A percentile compares a stretch with the other conserved stretches of the same genome.
phyloP scores from a whole-genome alignment of 768 basidiomycete species.

The Pleurotus citrinopileatus region DNA sequence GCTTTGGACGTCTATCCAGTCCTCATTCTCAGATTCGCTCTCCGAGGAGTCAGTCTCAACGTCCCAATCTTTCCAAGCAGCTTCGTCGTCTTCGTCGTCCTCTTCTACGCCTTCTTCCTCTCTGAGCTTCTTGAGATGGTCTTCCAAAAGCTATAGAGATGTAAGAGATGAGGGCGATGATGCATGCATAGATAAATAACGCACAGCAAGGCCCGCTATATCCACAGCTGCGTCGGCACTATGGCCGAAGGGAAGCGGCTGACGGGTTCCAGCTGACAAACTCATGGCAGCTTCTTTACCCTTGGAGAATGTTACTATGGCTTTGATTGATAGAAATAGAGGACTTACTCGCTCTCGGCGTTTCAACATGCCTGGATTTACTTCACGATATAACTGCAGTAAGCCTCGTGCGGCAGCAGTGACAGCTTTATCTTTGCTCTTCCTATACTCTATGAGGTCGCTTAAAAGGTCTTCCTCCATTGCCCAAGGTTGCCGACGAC shows the following conservation, averaged over 20 bases:
- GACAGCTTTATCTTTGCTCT: slow-evolving; percentile 92
- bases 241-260: slow-evolving; percentile 84
- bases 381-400: slow-evolving; percentile 89
- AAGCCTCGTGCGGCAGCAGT: slow-evolving; percentile 86
- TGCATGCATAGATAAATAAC: slow-evolving; percentile 22
- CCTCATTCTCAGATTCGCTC: slow-evolving; percentile 54
- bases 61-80: slow-evolving; percentile 89
- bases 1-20: slow-evolving; percentile 79
- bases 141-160: slow-evolving; percentile 71
- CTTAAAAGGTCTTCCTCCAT: slow-evolving; percentile 94
- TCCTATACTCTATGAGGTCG: slow-evolving; percentile 92
- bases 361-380: slow-evolving; percentile 92
- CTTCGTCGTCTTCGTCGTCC: slow-evolving; percentile 58
- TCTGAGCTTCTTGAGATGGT: slow-evolving; percentile 72
- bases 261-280: slow-evolving; percentile 47
- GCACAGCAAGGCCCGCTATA: slow-evolving; percentile 86
- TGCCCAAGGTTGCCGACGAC: slow-evolving; percentile 90
- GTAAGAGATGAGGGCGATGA: background rate
- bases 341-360: slow-evolving; percentile 72
- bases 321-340: background rate
- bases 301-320: slow-evolving; percentile 29
- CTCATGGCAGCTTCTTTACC: slow-evolving; percentile 92
- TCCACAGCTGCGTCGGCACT: slow-evolving; percentile 69
- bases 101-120: slow-evolving; percentile 56
- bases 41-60: slow-evolving; percentile 67